These are phyloP conservation scores for Proliferodiscus dingleyae DNA, from an alignment of 2,329 filamentous ascomycete genomes.

Conservation along the genomic window DNA sequence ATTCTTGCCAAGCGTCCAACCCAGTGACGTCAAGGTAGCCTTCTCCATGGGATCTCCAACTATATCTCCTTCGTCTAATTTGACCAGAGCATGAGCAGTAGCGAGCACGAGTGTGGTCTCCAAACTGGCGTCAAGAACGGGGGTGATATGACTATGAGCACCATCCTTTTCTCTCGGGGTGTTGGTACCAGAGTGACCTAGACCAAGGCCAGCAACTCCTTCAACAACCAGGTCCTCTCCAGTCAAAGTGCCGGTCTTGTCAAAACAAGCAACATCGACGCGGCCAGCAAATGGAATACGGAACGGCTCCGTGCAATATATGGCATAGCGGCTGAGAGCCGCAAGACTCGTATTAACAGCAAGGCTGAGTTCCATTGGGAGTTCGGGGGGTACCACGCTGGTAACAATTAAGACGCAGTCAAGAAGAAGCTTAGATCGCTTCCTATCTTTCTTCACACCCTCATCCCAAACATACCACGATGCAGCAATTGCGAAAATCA, in stretches of 20 bases:
- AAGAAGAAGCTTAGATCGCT: constrained; percentile 92
- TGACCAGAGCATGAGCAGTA: constrained; percentile 91
- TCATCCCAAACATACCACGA: constrained; percentile 99
- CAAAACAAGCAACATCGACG: constrained; percentile 94
- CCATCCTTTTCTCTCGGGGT: constrained; percentile 69
- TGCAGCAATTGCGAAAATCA: constrained; percentile 92
- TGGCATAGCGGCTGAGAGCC: constrained; percentile 88
- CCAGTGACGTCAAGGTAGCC: constrained; percentile 81
- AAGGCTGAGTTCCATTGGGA: constrained; percentile 96
- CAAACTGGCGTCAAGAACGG: constrained; percentile 64
- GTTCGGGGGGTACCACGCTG: constrained; percentile 94
- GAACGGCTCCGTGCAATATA: constrained; percentile 99
- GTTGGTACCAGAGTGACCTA: constrained; percentile 62
- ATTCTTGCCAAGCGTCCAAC: constrained; percentile 88
- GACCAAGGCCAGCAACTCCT: constrained; percentile 82
- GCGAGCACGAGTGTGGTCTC: constrained; percentile 91
- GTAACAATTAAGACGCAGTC: constrained; percentile 98
- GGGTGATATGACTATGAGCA: constrained; percentile 73
- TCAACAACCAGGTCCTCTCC: constrained; percentile 96
- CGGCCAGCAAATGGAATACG: constrained; percentile 94
- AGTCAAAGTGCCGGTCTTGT: constrained; percentile 96
- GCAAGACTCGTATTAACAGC: constrained; percentile 97
- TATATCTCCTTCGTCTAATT: constrained; percentile 92
- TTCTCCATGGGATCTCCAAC: constrained; percentile 99
- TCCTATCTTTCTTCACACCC: constrained; percentile 88